phyloP scores from a whole-genome alignment of 1,284 basidiomycete species.

The Leccinum fuscescens region DNA sequence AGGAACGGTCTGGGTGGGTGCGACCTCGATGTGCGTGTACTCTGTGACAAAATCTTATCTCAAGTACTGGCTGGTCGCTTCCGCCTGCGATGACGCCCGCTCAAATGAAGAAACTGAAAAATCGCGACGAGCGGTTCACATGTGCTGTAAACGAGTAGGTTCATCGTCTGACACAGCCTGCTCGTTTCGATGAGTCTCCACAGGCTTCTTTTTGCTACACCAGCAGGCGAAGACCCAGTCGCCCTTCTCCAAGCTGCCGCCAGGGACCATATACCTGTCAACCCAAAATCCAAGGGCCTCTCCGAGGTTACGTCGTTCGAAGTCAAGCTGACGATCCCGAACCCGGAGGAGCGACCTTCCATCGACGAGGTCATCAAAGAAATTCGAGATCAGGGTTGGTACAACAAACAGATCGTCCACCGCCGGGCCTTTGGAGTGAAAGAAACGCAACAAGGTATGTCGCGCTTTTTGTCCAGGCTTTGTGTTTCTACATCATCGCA shows the following conservation, averaged over 20 bases:
- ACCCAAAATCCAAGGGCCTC: slow-evolving; percentile 40
- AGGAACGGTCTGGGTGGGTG: slow-evolving; percentile 31
- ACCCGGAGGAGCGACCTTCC: slow-evolving; percentile 52
- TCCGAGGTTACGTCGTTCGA: slow-evolving; percentile 1
- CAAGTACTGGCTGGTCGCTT: slow-evolving; percentile 42
- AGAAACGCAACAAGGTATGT: slow-evolving; percentile 49
- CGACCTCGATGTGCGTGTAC: neutral
- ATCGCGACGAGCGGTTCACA: slow-evolving; percentile 65
- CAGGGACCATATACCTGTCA: slow-evolving; percentile 65
- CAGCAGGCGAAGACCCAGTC: slow-evolving; percentile 57
- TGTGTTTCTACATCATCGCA: slow-evolving; percentile 23
- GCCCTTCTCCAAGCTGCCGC: slow-evolving; percentile 64
- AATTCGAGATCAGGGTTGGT: slow-evolving; percentile 59
- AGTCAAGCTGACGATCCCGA: slow-evolving; percentile 38
- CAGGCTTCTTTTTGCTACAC: slow-evolving; percentile 64
- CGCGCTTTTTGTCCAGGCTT: neutral
- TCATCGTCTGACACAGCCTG: neutral
- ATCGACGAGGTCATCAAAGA: slow-evolving; percentile 61
- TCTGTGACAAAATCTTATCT: slow-evolving; percentile 7
- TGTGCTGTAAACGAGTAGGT: slow-evolving; percentile 72
- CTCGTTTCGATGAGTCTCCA: neutral
- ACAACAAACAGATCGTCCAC: slow-evolving; percentile 65
- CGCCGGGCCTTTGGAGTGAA: slow-evolving; percentile 53
- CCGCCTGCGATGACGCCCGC: slow-evolving; percentile 54
- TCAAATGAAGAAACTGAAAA: slow-evolving; percentile 67